Conservation (phyloP, 2,329 filamentous ascomycete genomes). For the Botrytis medusae region DNA sequence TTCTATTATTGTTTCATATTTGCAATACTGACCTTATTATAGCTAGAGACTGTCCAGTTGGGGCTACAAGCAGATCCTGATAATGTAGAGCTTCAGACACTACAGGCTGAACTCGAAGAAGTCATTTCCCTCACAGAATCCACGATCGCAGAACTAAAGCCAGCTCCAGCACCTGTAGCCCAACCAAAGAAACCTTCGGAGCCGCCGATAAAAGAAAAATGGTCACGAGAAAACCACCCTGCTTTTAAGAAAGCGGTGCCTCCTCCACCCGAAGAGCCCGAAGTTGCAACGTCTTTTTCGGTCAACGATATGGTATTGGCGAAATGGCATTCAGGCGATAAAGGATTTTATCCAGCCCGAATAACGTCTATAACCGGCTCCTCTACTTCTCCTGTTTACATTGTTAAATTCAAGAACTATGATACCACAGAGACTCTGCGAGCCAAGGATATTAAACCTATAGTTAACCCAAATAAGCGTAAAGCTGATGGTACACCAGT, state of each 20-base stretch:
- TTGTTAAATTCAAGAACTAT: conserved; percentile 94
- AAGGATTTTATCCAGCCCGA: conserved; percentile 84
- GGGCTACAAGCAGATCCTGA: conserved; percentile 79
- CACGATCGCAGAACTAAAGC: conserved; percentile 75
- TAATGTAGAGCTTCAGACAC: conserved; percentile 72
- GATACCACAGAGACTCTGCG: conserved; percentile 78
- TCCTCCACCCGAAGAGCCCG: conserved; percentile 49
- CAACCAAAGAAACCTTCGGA: conserved; percentile 46
- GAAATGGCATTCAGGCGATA: conserved; percentile 88
- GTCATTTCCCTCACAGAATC: conserved; percentile 77
- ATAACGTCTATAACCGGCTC: conserved; percentile 95
- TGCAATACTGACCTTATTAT: conserved; percentile 24
- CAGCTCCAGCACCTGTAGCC: conserved; percentile 34
- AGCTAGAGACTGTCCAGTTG: conserved; percentile 76
- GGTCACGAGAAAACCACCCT: conserved; percentile 78
- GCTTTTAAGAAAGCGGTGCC: conserved; percentile 64
- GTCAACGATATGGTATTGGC: conserved; percentile 90
- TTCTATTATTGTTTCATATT: not conserved
- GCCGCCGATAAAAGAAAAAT: conserved; percentile 65
- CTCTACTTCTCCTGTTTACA: conserved; percentile 85
- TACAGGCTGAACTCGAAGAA: conserved; percentile 79
- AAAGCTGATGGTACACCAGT: conserved; percentile 77
- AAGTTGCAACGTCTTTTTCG: conserved; percentile 62
- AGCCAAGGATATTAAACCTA: conserved; percentile 78
- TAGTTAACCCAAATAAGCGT: conserved; percentile 72